Conservation (phyloP, 495 filamentous ascomycete genomes). For the Daldinia grandis region DNA sequence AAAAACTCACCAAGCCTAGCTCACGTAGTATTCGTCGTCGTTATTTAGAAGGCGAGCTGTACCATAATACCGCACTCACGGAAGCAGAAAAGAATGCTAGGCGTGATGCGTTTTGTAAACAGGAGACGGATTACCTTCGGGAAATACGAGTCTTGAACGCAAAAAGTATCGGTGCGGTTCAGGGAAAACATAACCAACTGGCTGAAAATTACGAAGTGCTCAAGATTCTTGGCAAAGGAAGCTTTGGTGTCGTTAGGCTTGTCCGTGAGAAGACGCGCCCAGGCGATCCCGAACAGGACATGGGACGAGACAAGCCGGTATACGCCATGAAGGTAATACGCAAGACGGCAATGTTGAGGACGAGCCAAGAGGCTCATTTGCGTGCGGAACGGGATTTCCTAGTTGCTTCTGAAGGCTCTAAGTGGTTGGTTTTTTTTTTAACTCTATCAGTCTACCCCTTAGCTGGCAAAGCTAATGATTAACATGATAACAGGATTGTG, state of each 20-base stretch:
- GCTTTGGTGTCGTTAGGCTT: conserved; percentile 89
- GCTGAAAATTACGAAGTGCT: conserved; percentile 76
- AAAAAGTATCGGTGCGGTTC: conserved; percentile 54
- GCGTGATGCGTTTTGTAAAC: conserved; percentile 65
- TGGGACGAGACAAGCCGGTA: conserved; percentile 56
- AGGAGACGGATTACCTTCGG: conserved; percentile 80
- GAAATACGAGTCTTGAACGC: conserved; percentile 74
- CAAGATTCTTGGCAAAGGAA: conserved; percentile 91
- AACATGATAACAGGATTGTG: conserved; percentile 66
- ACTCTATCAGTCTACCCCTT: not conserved
- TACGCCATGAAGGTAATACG: conserved; percentile 98
- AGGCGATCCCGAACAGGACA: conserved; percentile 3
- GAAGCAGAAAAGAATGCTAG: conserved; percentile 63
- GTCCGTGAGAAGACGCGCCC: conserved; percentile 69
- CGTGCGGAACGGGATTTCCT: conserved; percentile 92
- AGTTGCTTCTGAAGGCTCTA: conserved; percentile 80
- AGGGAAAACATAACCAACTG: conserved; percentile 34
- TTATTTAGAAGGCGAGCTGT: conserved; percentile 71
- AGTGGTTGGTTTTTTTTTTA: conserved; percentile 68
- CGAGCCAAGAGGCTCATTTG: conserved; percentile 90
- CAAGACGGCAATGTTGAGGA: conserved; percentile 88
- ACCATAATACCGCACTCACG: conserved; percentile 57
- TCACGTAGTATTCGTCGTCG: conserved; percentile 72
- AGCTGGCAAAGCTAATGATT: not conserved
- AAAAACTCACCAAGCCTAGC: conserved; percentile 62